phyloP scores from a whole-genome alignment of 1,284 basidiomycete species.

The Sphaerobolus stellatus region DNA sequence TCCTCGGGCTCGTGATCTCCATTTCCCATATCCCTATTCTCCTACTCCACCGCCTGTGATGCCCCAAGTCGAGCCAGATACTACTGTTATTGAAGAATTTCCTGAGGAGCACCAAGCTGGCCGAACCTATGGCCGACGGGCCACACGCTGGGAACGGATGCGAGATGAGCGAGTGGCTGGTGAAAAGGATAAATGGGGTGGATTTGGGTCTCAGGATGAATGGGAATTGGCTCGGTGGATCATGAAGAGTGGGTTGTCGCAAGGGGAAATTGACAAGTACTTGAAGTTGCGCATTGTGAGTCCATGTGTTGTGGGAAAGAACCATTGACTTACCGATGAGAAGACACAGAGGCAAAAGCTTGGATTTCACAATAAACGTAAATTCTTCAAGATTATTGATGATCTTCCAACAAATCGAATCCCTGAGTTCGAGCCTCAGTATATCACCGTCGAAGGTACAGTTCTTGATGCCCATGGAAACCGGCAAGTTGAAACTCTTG shows the following conservation, averaged over 20 bases:
- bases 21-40: no score
- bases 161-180: background rate
- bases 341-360: no score
- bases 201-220: conserved; percentile 17
- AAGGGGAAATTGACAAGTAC: conserved; percentile 22
- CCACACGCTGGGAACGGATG: background rate
- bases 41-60: no score
- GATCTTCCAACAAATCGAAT: conserved; percentile 14
- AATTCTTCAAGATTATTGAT: background rate
- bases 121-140: background rate
- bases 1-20: no score
- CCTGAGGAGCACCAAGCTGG: no score
- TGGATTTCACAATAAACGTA: conserved; percentile 1
- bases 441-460: conserved; percentile 24
- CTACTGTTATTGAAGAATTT: no score
- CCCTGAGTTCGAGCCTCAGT: conserved; percentile 17
- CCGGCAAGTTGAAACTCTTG: conserved; percentile 18
- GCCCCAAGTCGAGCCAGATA: no score
- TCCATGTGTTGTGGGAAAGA: no score
- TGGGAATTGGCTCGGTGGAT: conserved; percentile 26
- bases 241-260: conserved; percentile 16
- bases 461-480: conserved; percentile 15
- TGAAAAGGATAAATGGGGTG: conserved; percentile 13
- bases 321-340: no score
- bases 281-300: no score